phyloP scores from a whole-genome alignment of 306 rosid species.

The Phaseolus lunatus region DNA sequence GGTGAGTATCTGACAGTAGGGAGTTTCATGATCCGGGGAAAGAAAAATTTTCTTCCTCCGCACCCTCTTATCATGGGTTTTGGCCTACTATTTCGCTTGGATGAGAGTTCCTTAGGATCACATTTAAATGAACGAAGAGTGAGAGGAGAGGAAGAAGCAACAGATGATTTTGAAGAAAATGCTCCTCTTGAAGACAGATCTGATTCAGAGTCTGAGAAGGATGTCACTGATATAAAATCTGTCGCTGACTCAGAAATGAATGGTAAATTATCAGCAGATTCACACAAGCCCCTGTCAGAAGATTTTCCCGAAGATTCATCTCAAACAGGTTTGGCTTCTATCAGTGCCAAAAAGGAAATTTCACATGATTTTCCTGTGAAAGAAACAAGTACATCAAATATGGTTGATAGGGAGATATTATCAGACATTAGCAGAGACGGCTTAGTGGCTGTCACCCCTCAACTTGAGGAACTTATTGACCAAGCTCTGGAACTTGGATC shows the following conservation, averaged over 20 bases:
- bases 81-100: slow-evolving; percentile 94
- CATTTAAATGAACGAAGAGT: slow-evolving; percentile 98
- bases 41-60: slow-evolving; percentile 95
- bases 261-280: slow-evolving; percentile 49
- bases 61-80: slow-evolving; percentile 98
- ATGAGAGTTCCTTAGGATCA: slow-evolving; percentile 96
- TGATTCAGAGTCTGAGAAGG: slow-evolving; percentile 76
- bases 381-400: slow-evolving; percentile 45
- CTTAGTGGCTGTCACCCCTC: slow-evolving; percentile 65
- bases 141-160: slow-evolving; percentile 93
- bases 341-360: slow-evolving; percentile 41
- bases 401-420: slow-evolving; percentile 50
- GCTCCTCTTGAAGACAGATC: slow-evolving; percentile 65
- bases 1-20: slow-evolving; percentile 99
- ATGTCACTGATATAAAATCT: slow-evolving; percentile 53
- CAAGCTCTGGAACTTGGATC: slow-evolving; percentile 95
- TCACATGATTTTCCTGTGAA: slow-evolving; percentile 49
- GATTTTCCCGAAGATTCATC: slow-evolving; percentile 45
- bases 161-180: slow-evolving; percentile 69
- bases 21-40: slow-evolving; percentile 98
- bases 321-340: slow-evolving; percentile 43
- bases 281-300: slow-evolving; percentile 43
- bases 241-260: slow-evolving; percentile 48
- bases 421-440: slow-evolving; percentile 52
- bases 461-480: slow-evolving; percentile 94